Percentiles rank a stretch among this genome's conserved stretches.
These are phyloP conservation scores for Phytophthora hibernalis DNA, from an alignment of 352 stramenopile genomes.

Conservation along the genomic window DNA sequence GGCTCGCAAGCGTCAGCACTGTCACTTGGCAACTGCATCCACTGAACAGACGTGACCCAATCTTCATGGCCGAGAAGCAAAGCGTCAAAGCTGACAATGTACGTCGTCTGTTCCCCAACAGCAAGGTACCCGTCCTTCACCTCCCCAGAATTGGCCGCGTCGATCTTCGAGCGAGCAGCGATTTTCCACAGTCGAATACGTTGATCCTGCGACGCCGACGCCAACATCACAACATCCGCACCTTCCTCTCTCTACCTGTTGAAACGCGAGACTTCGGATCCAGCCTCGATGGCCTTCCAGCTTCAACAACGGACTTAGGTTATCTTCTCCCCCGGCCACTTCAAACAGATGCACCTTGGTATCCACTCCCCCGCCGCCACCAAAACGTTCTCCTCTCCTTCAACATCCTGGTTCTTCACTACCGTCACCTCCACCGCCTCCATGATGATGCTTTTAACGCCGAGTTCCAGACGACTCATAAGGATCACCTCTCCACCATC, in stretches of 20 bases:
- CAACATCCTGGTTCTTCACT: conserved; percentile 2
- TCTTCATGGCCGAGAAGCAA: conserved; percentile 80
- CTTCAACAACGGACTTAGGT: conserved; percentile 44
- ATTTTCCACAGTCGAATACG: conserved; percentile 78
- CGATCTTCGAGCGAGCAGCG: conserved; percentile 10
- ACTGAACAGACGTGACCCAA: conserved; percentile 81
- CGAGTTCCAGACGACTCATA: conserved; percentile 37
- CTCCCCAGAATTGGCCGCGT: conserved; percentile 2
- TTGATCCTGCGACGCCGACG: conserved; percentile 76
- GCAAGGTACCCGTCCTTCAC: conserved; percentile 48
- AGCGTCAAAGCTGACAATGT: conserved; percentile 70
- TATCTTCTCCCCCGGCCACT: conserved; percentile 20
- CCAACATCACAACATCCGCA: conserved; percentile 40
- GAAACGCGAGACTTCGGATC: conserved; percentile 74
- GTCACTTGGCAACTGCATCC: conserved; percentile 37
- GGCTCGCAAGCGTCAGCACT: background rate
- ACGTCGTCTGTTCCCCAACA: conserved; percentile 22
- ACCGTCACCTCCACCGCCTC: conserved; percentile 48
- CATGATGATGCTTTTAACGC: conserved; percentile 64
- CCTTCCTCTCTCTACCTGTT: conserved; percentile 1
- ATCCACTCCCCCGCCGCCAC: conserved; percentile 74
- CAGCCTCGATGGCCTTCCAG: conserved; percentile 73
- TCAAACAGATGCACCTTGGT: conserved; percentile 73
- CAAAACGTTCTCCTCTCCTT: conserved; percentile 41
- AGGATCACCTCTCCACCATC: conserved; percentile 20